A percentile compares a stretch with the other conserved stretches of the same genome.
phyloP scores from a whole-genome alignment of 2,329 filamentous ascomycete species.

The Penicillium sp. region DNA sequence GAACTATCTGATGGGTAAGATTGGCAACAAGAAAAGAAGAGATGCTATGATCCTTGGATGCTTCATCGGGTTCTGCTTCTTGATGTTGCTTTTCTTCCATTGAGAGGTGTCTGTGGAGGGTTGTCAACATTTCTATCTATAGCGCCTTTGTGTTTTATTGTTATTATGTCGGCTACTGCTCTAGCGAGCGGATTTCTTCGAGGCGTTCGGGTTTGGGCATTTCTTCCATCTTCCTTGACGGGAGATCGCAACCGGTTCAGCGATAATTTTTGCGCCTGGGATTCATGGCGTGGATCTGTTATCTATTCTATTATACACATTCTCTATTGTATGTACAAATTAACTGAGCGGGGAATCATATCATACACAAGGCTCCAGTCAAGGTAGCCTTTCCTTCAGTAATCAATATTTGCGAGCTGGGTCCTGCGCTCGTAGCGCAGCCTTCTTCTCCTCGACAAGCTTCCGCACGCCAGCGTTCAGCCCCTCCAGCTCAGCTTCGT shows the following conservation, averaged over 20 bases:
- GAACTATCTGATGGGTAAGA: conserved; percentile 87
- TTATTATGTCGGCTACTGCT: conserved; percentile 12
- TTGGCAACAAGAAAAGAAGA: conserved; percentile 90
- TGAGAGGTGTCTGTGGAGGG: conserved; percentile 42
- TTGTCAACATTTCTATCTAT: conserved; percentile 2
- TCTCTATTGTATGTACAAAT: conserved; percentile 31
- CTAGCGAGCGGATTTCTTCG: conserved; percentile 16
- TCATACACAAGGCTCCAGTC: conserved; percentile 7
- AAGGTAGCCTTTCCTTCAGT: conserved; percentile 1
- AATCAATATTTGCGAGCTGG: conserved; percentile 22
- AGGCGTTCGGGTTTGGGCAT: conserved; percentile 23
- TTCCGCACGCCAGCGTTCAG: conserved; percentile 46
- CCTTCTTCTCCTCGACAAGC: conserved; percentile 44
- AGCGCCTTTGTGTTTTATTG: conserved; percentile 8
- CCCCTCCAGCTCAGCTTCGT: conserved; percentile 43
- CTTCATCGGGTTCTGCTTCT: conserved; percentile 90
- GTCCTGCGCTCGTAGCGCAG: conserved; percentile 24
- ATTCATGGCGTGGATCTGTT: conserved; percentile 15
- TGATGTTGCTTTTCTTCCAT: conserved; percentile 79
- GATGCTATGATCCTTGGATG: conserved; percentile 90
- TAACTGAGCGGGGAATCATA: conserved; percentile 19
- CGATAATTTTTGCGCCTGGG: conserved; percentile 18
- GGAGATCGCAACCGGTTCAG: conserved; percentile 11
- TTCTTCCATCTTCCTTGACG: conserved; percentile 11
- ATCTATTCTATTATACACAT: conserved; percentile 28